Conservation (phyloP, 1,284 basidiomycete species). For the Puccinia hordei region DNA sequence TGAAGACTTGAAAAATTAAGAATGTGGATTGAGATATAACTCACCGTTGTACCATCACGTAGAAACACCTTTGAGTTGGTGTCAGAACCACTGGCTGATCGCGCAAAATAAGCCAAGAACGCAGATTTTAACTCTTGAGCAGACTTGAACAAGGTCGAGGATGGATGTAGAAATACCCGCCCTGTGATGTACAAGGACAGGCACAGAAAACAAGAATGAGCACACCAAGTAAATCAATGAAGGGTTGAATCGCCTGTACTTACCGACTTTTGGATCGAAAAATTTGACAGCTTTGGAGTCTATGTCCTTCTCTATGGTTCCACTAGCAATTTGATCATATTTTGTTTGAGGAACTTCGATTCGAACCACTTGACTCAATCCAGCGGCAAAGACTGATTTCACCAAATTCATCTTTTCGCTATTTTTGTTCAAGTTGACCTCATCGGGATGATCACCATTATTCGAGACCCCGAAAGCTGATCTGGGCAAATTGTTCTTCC, state of each 20-base stretch:
- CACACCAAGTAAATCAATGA: neutral
- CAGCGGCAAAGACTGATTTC: constrained; percentile 77
- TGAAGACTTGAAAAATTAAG: neutral
- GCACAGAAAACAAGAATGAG: neutral
- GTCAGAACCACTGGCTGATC: constrained; percentile 67
- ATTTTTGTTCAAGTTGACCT: constrained; percentile 57
- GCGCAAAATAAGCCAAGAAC: constrained; percentile 80
- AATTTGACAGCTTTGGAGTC: constrained; percentile 78
- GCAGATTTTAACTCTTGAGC: constrained; percentile 73
- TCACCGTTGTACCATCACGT: constrained; percentile 82
- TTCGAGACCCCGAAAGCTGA: constrained; percentile 51
- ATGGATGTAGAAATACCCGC: constrained; percentile 80
- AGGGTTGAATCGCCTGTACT: neutral
- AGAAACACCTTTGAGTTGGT: constrained; percentile 73
- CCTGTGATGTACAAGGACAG: constrained; percentile 53
- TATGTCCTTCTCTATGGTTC: constrained; percentile 77
- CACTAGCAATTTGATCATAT: constrained; percentile 78
- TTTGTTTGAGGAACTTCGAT: constrained; percentile 76
- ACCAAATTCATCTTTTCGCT: constrained; percentile 71
- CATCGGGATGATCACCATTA: constrained; percentile 7
- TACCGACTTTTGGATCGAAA: constrained; percentile 65
- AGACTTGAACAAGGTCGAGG: constrained; percentile 73
- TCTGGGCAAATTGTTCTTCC: constrained; percentile 59
- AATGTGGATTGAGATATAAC: constrained; percentile 50
- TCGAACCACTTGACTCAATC: constrained; percentile 70